These are phyloP conservation scores for Colletotrichum tamarilloi DNA, from an alignment of 2,329 filamentous ascomycete genomes.

Conservation along the genomic window DNA sequence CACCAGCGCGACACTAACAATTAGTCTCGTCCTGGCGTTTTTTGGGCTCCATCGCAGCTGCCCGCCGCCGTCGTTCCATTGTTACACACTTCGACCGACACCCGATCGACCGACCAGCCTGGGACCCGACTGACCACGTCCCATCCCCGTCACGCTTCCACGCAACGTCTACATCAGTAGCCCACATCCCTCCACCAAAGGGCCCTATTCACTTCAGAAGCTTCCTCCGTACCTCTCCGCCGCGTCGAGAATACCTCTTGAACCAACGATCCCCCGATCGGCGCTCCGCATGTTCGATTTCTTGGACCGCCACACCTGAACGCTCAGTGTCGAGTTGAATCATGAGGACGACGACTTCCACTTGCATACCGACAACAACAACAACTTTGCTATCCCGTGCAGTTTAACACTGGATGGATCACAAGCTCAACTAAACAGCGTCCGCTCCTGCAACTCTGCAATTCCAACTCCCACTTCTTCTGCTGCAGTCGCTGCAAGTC, in stretches of 20 bases:
- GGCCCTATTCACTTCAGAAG: conserved; percentile 15
- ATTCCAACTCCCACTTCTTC: conserved; percentile 12
- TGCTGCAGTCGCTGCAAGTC: conserved; percentile 30
- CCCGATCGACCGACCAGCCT: conserved; percentile 22
- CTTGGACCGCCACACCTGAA: conserved; percentile 5
- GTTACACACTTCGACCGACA: conserved; percentile 14
- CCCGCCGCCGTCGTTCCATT: conserved; percentile 26
- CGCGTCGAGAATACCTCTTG: not conserved
- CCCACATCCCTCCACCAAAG: conserved; percentile 12
- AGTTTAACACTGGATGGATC: conserved; percentile 25
- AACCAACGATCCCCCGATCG: conserved; percentile 13
- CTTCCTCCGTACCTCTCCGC: not conserved
- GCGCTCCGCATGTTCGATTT: conserved; percentile 9
- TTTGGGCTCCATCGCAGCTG: conserved; percentile 14
- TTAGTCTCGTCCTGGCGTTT: not conserved
- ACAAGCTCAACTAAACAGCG: conserved; percentile 18
- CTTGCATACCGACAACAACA: conserved; percentile 8
- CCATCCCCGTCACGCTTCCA: conserved; percentile 23
- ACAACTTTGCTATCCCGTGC: not conserved
- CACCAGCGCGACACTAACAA: not conserved
- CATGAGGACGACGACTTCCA: conserved; percentile 22
- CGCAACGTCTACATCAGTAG: conserved; percentile 1
- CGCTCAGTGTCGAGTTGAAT: conserved; percentile 9
- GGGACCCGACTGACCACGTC: conserved; percentile 13
- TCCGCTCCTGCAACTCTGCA: conserved; percentile 14